Evolutionary conservation across 1,284 basidiomycete genomes (phyloP), one percentile per base, ranked within the genome.

Genomic region (Tylopilus orsonianus): DNA sequence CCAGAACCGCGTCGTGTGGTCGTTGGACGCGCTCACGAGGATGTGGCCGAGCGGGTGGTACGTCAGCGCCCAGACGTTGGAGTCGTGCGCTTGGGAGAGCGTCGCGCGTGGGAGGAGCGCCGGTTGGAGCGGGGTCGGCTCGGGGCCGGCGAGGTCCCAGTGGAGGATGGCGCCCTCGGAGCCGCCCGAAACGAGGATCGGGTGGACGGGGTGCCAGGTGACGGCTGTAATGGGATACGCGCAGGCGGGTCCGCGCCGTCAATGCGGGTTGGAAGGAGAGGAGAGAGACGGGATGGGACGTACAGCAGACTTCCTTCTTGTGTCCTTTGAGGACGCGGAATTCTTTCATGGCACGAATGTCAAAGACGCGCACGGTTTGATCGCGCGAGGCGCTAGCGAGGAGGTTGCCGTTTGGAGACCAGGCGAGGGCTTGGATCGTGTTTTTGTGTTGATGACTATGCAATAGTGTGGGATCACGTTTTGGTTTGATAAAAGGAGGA

Each of bases 1-100:
- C 96, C 97, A 99, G 78, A 98, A 99, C 12, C 95, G 83, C 13
- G 96, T 97, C 10, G 95, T 97, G 69, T 97, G 93, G 73, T 99
- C 96, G 72, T 97, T 98, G 26, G 89, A 91, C 8, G 90, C 97
- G 48, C 82, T 87, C 56, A 88, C 93, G 54, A 99, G 83, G 55
- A 98, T 78, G 70, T 99, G 95, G 0, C 97, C 96, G 9, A 98
- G 80, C 0, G 96, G 96, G 71, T 99, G 96, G 80, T 87, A 99
- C 5, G 91, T 84, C 55, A 99, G 80, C 0, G 91, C 86, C 92
- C 95, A 98, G 52, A 99, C 90, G 69, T 96, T 97, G 37, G 90
- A 92, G 72, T 99, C 96, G 76, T 99, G 97, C 14, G 97, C 96
- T 61, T 90, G 86, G 14, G 89, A 85, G 56, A 97, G 83, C 4